phyloP scores from a whole-genome alignment of 2,329 filamentous ascomycete species.

The Apiospora phragmitis region DNA sequence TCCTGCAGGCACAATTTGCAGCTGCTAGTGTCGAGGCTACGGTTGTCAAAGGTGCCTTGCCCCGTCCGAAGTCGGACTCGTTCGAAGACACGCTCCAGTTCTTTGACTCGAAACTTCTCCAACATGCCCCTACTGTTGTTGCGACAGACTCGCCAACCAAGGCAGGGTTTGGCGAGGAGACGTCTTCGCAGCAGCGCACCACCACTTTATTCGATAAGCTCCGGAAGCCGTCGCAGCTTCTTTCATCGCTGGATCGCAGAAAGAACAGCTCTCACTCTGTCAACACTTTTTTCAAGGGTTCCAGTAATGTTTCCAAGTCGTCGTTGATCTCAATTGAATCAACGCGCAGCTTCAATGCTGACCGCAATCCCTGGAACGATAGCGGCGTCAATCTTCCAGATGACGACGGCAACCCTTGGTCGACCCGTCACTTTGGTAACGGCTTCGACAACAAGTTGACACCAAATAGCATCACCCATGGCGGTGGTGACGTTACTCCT shows the following conservation, averaged over 20 bases:
- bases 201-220: conserved; percentile 86
- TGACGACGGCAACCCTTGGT: conserved; percentile 71
- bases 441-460: conserved; percentile 64
- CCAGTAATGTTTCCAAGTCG: conserved; percentile 87
- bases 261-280: conserved; percentile 91
- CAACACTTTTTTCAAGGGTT: conserved; percentile 90
- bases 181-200: conserved; percentile 75
- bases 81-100: conserved; percentile 97
- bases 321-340: conserved; percentile 96
- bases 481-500: conserved; percentile 79
- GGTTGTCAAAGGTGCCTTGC: conserved; percentile 90
- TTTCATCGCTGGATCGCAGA: conserved; percentile 88
- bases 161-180: conserved; percentile 77
- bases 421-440: conserved; percentile 63
- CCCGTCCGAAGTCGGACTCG: conserved; percentile 96
- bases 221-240: conserved; percentile 80
- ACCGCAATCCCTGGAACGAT: conserved; percentile 97
- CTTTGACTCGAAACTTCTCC: conserved; percentile 94
- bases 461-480: conserved; percentile 59
- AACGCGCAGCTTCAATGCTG: conserved; percentile 83
- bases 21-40: conserved; percentile 85
- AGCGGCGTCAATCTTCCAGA: conserved; percentile 93
- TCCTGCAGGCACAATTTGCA: conserved; percentile 82
- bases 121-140: conserved; percentile 81
- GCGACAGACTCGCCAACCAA: conserved; percentile 88